These are phyloP conservation scores for Boletus semigastroideus DNA, from an alignment of 1,284 basidiomycete species.

Conservation along the genomic window DNA sequence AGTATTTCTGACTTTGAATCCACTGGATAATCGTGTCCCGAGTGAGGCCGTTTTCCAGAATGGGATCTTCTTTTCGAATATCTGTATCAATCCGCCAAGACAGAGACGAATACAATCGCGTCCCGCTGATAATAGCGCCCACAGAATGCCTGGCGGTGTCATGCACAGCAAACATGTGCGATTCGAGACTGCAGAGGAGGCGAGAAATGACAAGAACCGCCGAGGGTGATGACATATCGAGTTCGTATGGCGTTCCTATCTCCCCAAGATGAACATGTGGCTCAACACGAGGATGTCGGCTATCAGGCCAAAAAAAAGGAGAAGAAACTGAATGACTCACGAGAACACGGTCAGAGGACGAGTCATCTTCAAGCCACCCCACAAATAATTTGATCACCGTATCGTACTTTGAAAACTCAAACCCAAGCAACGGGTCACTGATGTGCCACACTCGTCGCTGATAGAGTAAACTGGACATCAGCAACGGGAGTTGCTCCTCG, in stretches of 20 bases:
- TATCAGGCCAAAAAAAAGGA: background rate
- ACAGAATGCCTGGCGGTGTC: background rate
- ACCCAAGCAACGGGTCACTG: background rate
- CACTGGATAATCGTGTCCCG: slow-evolving; percentile 1
- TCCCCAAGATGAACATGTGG: slow-evolving; percentile 4
- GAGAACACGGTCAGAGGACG: background rate
- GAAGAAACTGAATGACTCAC: background rate
- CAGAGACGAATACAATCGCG: background rate
- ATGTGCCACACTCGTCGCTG: slow-evolving; percentile 5
- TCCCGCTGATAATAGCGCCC: background rate
- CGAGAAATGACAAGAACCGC: background rate
- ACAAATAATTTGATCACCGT: background rate
- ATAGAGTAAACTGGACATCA: slow-evolving; percentile 11
- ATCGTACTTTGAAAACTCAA: slow-evolving; percentile 10
- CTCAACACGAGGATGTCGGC: background rate
- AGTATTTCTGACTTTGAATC: background rate
- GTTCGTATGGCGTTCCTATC: background rate
- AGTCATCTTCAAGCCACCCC: background rate
- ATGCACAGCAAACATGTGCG: background rate
- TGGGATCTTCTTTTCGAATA: background rate
- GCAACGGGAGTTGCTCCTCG: background rate
- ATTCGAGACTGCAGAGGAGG: background rate
- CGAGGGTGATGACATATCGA: slow-evolving; percentile 5
- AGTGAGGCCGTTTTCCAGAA: background rate
- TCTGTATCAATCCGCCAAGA: slow-evolving; percentile 7